Conservation (phyloP, 2,329 filamentous ascomycete species). For the Aspergillus thermomutatus region DNA sequence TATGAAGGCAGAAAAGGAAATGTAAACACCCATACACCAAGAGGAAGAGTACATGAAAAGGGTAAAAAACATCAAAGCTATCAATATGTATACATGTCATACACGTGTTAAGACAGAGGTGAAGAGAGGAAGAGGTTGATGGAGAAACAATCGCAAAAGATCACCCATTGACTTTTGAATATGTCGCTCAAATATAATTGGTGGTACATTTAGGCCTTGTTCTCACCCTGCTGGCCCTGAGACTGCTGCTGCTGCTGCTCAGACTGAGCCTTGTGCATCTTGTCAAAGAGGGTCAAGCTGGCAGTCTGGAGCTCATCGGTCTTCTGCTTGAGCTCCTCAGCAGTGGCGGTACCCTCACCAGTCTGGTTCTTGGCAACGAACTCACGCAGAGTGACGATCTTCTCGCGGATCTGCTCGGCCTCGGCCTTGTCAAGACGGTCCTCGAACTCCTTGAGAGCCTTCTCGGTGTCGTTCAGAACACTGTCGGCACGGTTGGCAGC, state of each 20-base stretch:
- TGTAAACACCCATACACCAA: slow-evolving; percentile 37
- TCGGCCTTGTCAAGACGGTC: slow-evolving; percentile 97
- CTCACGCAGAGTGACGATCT: slow-evolving; percentile 81
- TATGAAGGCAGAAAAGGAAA: slow-evolving; percentile 26
- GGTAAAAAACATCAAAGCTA: slow-evolving; percentile 16
- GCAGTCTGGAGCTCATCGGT: slow-evolving; percentile 96
- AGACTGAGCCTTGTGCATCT: slow-evolving; percentile 95
- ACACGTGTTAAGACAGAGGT: slow-evolving; percentile 24
- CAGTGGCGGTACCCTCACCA: slow-evolving; percentile 80
- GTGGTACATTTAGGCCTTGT: slow-evolving; percentile 58
- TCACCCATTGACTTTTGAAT: slow-evolving; percentile 6
- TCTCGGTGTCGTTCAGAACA: slow-evolving; percentile 96
- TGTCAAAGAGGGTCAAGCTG: slow-evolving; percentile 95
- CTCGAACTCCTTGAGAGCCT: slow-evolving; percentile 93
- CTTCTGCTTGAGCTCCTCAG: slow-evolving; percentile 96
- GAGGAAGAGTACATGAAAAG: slow-evolving; percentile 16
- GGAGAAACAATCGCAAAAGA: slow-evolving; percentile 18
- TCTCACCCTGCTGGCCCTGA: slow-evolving; percentile 57
- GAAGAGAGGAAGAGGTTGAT: slow-evolving; percentile 23
- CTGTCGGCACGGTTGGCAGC: slow-evolving; percentile 95
- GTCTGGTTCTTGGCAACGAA: slow-evolving; percentile 92
- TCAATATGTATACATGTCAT: slow-evolving; percentile 39
- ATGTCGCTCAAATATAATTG: slow-evolving; percentile 17
- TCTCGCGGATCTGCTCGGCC: slow-evolving; percentile 88
- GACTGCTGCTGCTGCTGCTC: slow-evolving; percentile 59